Base-by-base conservation (phyloP, 257 asterid genomes). In the Scutellaria galericulata region DNA sequence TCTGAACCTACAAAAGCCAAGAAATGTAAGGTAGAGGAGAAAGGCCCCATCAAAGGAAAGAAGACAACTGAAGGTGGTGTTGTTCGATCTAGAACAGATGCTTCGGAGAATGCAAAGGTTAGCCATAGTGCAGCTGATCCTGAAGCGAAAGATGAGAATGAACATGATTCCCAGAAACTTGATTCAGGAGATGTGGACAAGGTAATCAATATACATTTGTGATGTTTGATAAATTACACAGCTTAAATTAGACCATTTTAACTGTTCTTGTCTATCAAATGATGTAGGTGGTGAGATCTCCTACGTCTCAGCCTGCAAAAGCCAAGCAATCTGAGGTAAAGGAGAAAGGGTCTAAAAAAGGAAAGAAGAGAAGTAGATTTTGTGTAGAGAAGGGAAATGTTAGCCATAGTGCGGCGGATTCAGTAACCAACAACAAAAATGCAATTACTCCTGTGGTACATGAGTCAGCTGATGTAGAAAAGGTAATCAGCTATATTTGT, bases 1-100 rank as follows among this genome's bases (percentile, higher is more conserved):
- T 54, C 78, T 46, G 57, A 69, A 48, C 51, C 65, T 40, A 24
- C 74, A 64, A 68, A 47, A 46, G 42, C 67, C 18, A 81, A 67
- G 68, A 7, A 22, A 35, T 39, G 8, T 42, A 14, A 51, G 56
- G 56, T 51, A n/a, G 22, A 70, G 68, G 57, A 76, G 64, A 20
- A 59, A 24, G 27, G 27, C 27, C 27, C 2, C 27, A 24, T 24
- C 51, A 51, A 51, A 51, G 9, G 22, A 51, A 51, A 14, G 7
- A 51, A 51, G 56, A n/a, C 56, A 14, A 5, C 24, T n/a, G 9
- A n/a, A 11, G 8, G 24, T 51, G 56, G 3, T n/a, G 54, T 42
- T 9, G 9, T 7, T 42, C 46, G 9, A 42, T 9, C 46, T 9
- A 42, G 15, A 13, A 48, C 18, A 11, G 5, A 2, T 48, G 54